Base-by-base conservation (phyloP, 345 rosid genomes). In the Mangifera indica region DNA sequence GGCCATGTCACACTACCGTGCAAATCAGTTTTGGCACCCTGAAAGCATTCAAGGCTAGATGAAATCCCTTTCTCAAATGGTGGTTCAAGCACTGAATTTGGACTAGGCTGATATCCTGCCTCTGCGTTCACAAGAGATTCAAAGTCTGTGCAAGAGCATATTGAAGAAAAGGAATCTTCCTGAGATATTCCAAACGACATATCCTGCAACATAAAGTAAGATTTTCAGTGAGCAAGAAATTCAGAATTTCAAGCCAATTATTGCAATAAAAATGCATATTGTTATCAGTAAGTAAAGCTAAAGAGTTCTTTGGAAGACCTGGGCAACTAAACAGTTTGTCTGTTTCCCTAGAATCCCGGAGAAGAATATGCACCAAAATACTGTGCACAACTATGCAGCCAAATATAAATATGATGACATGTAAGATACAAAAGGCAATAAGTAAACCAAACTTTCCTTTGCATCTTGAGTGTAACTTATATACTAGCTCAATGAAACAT, bases 61-160 rank as follows among this genome's bases (percentile, higher is more conserved):
- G 72, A 70, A 44, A 52, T 61, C 69, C 79, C 89, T 56, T 80
- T 80, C 44, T 34, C 25, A 60, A 74, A 84, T 0, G 73, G 53
- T 72, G 89, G 79, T 73, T 83, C 90, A 70, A 94, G 81, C 67
- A 94, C 97, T 58, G 98, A 92, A 82, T 84, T 87, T 44, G 98
- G 98, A 74, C 97, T 94, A 48, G 82, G 88, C 72, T 89, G 97
- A 82, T 78, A 78, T 69, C 72, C 71, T 67, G 87, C 91, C 69
- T 87, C 91, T 5, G 71, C 75, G 70, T 81, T 84, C 62, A 72
- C 71, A 72, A 72, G 82, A 63, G 86, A 91, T 67, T 77, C 92
- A 7, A 78, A 81, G 44, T 85, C 89, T 2, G 72, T 74, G 65
- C 67, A 59, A 29, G 83, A 81, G 76, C 77, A 81, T 24, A 75